Evolutionary conservation across 345 rosid species (phyloP).

Genomic region (Brassica incana): DNA sequence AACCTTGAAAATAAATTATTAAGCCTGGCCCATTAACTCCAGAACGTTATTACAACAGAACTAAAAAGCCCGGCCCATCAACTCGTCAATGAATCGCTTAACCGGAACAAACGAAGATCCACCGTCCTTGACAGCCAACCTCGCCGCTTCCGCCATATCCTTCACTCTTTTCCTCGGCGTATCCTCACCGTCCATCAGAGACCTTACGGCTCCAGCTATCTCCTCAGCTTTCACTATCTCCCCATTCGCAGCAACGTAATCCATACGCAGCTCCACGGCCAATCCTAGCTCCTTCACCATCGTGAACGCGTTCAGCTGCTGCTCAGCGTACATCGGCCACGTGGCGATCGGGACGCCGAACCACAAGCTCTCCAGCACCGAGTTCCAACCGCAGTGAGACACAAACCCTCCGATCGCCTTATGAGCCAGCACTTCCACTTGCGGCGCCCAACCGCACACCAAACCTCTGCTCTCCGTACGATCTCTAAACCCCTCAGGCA

Average conservation of each 20-base stretch:
- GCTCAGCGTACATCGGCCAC: slow-evolving; percentile 59
- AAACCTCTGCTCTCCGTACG: slow-evolving; percentile 35
- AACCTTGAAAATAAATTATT: not conserved
- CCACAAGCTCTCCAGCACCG: slow-evolving; percentile 56
- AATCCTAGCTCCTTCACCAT: slow-evolving; percentile 48
- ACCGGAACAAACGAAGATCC: slow-evolving; percentile 45
- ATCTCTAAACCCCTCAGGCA: slow-evolving; percentile 47
- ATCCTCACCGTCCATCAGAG: slow-evolving; percentile 38
- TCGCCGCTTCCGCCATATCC: slow-evolving; percentile 35
- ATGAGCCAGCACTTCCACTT: slow-evolving; percentile 45
- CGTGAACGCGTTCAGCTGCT: slow-evolving; percentile 51
- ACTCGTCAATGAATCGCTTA: slow-evolving; percentile 34
- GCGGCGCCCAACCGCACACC: slow-evolving; percentile 50
- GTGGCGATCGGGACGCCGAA: slow-evolving; percentile 45
- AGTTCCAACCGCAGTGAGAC: slow-evolving; percentile 68
- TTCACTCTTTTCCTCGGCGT: slow-evolving; percentile 37
- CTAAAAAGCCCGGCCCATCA: slow-evolving; percentile 14
- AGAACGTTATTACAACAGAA: not conserved
- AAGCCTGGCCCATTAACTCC: slow-evolving; percentile 24
- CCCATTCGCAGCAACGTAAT: slow-evolving; percentile 29
- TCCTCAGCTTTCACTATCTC: slow-evolving; percentile 43
- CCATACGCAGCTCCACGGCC: slow-evolving; percentile 42
- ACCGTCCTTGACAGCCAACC: slow-evolving; percentile 34
- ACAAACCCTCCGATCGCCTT: slow-evolving; percentile 49
- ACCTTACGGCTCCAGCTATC: slow-evolving; percentile 36